Evolutionary conservation across 2,329 filamentous ascomycete genomes (phyloP), one percentile per base, ranked within the genome.

Genomic region (Emergomyces orientalis): DNA sequence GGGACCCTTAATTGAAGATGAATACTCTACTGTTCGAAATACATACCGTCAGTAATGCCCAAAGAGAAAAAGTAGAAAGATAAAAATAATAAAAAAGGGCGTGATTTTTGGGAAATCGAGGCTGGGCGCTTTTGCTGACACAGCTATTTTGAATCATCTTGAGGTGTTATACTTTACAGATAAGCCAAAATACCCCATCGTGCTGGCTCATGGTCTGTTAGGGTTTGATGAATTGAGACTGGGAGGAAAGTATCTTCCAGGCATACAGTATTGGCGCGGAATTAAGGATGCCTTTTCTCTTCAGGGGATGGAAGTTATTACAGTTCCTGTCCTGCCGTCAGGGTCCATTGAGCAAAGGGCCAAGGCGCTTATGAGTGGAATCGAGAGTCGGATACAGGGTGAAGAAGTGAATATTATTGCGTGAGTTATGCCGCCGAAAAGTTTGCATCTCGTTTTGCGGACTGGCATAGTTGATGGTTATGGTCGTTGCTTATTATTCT

Each of bases 341-440:
- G 83, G 79, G 0, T 83, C 82, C 7, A 85, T 87, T 66, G 83
- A 86, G 68, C 77, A 76, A 57, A 77, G 85, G 45, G 85, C 83
- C 2, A 75, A 77, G 65, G 82, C 77, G 67, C 72, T 87, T 30
- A 79, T 77, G 14, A 77, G 79, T 58, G 78, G 77, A 51, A 86
- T 87, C 65, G 77, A 80, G 49, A 65, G 72, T 14, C 81, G 79
- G 56, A 83, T 83, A 0, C 72, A 73, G 39, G 84, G 84, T 6
- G 83, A 82, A 66, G 78, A 80, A 67, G 84, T 87, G 27, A 87
- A 87, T 70, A 86, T 87, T 45, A 82, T 87, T 68, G 85, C 84
- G 81, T 85, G 74, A 71, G 47, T 45, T 57, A 27, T 9, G 27
- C 6, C 13, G 49, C 43, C 27, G 27, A 59, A 49, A 13, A 6